Base-by-base conservation (phyloP, 1,139 yeast species). In the Nadsonia starkeyi-henricii region DNA sequence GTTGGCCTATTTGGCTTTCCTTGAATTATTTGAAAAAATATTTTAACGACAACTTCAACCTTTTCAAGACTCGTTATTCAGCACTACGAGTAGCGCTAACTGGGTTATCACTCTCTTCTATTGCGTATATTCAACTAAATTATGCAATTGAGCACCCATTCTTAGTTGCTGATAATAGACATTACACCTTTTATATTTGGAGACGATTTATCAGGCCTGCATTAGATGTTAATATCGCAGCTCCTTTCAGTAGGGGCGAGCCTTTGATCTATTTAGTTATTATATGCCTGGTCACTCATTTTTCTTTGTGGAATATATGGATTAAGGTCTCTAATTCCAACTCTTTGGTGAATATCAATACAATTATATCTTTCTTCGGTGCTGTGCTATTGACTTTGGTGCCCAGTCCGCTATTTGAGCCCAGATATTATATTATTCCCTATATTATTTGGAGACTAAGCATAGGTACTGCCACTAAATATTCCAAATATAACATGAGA, bases 381-480 rank as follows among this genome's bases (percentile, higher is more conserved):
- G 81, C 89, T 28, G 70, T 76, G 0, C 58, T 73, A 2, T 62
- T 78, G 2, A 82, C 93, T 0, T 70, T 91, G 23, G 76, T 83
- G 0, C 96, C 97, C 15, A 81, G 95, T 0, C 97, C 98, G 9
- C 69, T 91, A 53, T 79, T 93, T 58, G 99, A 91, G 62, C 96
- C 96, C 45, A 75, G 98, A 49, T 91, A 93, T 63, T 91, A 82
- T 62, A 83, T 91, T 47, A 60, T 85, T 2, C 97, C 98, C 2
- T 78, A 78, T 59, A 62, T 84, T 15, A 61, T 88, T 39, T 88
- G 89, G 78, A 73, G 96, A 2, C 42, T 52, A 15, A 41, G 41
- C 43, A 47, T 47, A 43, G 44, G 44, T 28, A 45, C 49, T 2
- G 33, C 49, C 15, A 43, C 43, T 20, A 41, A 45, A 7, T 21